phyloP scores from a whole-genome alignment of 805 yeast genomes.

The Lipomyces sp. region DNA sequence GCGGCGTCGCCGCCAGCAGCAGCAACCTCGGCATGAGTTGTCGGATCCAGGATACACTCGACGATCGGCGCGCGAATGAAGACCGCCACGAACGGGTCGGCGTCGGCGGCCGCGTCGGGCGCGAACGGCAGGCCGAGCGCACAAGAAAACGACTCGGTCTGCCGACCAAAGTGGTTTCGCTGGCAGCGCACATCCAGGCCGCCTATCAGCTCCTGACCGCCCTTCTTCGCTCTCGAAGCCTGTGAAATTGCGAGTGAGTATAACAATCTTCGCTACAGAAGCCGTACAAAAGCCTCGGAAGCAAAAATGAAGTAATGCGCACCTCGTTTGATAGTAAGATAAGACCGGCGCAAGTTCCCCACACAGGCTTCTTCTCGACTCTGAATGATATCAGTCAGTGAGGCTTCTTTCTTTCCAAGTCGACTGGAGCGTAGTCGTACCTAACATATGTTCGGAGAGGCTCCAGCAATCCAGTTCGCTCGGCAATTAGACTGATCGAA shows the following conservation, averaged over 20 bases:
- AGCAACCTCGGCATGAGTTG: too few relatives aligned
- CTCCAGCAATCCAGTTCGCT: constrained; percentile 55
- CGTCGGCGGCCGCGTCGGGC: constrained; percentile 31
- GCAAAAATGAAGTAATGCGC: neutral
- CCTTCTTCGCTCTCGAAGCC: constrained; percentile 46
- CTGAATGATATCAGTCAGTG: constrained; percentile 3
- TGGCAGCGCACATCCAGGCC: constrained; percentile 62
- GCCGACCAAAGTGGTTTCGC: constrained; percentile 78
- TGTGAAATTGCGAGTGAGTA: constrained; percentile 33
- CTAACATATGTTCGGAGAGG: constrained; percentile 54
- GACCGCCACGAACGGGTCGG: constrained; percentile 41
- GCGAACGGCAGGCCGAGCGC: constrained; percentile 21
- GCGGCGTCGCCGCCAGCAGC: too few relatives aligned
- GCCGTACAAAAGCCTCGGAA: neutral
- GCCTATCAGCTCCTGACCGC: constrained; percentile 56
- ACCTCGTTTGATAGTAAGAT: constrained; percentile 56
- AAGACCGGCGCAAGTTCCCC: constrained; percentile 89
- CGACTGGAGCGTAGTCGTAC: constrained; percentile 13
- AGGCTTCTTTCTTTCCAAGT: too few relatives aligned
- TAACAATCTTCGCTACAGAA: too few relatives aligned
- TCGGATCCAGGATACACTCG: constrained; percentile 35
- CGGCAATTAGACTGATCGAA: constrained; percentile 66
- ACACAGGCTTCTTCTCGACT: constrained; percentile 49
- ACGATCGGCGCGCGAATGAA: constrained; percentile 80
- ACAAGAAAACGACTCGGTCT: constrained; percentile 58